Conservation (phyloP, 2,329 filamentous ascomycete species). For the Pyrenophora seminiperda region DNA sequence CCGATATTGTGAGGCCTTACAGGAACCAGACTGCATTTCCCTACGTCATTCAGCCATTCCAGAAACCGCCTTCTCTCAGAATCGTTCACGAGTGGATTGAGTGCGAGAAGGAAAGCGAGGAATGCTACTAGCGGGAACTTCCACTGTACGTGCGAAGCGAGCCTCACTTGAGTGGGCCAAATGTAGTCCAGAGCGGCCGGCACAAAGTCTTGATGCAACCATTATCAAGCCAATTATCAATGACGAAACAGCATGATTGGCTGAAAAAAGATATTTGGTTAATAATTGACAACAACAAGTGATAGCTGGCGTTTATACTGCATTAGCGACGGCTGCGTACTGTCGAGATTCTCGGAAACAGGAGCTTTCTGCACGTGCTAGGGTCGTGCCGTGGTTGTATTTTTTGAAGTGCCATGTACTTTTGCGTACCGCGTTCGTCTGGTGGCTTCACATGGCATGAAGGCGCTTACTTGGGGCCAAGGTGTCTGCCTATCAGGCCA, state of each 20-base stretch:
- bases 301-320: constrained; percentile 18
- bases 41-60: not conserved
- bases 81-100: not conserved
- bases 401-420: constrained; percentile 4
- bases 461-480: constrained; percentile 18
- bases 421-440: constrained; percentile 5
- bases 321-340: constrained; percentile 31
- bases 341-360: constrained; percentile 25
- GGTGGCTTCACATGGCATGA: constrained; percentile 14
- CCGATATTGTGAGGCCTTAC: constrained; percentile 1
- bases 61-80: not conserved
- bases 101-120: not conserved
- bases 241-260: constrained; percentile 14
- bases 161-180: not conserved
- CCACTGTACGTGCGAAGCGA: constrained; percentile 2
- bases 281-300: constrained; percentile 14
- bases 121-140: not conserved
- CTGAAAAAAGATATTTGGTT: constrained; percentile 16
- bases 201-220: constrained; percentile 17
- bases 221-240: constrained; percentile 21
- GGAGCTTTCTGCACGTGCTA: constrained; percentile 21
- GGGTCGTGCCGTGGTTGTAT: constrained; percentile 19
- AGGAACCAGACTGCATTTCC: not conserved
- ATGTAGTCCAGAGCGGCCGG: constrained; percentile 14
- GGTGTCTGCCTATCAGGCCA: constrained; percentile 12